Percentiles rank a stretch among this genome's conserved stretches.
Evolutionary conservation across 352 stramenopile genomes (phyloP).

Genomic region (Phytophthora chlamydospora): DNA sequence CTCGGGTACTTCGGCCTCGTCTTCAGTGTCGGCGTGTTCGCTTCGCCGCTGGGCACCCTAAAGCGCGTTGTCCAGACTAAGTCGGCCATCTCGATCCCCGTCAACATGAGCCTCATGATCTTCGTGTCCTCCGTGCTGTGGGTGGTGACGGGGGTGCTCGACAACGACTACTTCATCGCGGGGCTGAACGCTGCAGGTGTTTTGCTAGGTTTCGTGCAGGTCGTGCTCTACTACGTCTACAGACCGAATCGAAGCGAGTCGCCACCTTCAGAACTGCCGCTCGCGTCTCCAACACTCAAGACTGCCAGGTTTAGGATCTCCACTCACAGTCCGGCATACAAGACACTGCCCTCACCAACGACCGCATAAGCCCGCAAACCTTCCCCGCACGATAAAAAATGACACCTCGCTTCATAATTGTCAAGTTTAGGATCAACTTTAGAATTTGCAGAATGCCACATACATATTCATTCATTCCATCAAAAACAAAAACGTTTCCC

Average conservation of each 20-base stretch:
- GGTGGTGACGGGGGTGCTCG: conserved; percentile 39
- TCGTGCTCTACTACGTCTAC: conserved; percentile 24
- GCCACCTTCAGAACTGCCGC: not conserved
- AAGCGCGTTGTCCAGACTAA: not conserved
- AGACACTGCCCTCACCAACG: conserved; percentile 1
- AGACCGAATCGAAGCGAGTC: no score
- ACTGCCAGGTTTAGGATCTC: no score
- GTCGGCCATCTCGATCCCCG: conserved; percentile 33
- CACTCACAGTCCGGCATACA: conserved; percentile 10
- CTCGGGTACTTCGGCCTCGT: conserved; percentile 28
- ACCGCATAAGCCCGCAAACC: no score
- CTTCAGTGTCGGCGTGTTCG: conserved; percentile 25
- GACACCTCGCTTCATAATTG: no score
- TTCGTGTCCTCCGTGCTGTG: conserved; percentile 44
- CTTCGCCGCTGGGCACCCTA: conserved; percentile 43
- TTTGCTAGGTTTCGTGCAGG: conserved; percentile 24
- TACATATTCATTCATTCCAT: not conserved
- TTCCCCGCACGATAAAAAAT: no score
- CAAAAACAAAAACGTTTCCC: not conserved
- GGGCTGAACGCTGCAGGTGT: conserved; percentile 33
- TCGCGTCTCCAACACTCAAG: not conserved
- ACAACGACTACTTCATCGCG: conserved; percentile 38
- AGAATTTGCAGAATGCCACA: no score
- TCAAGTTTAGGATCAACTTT: no score
- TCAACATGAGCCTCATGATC: conserved; percentile 44